These are phyloP conservation scores for Globisporangium barbulae DNA, from an alignment of 352 stramenopile species.

Conservation along the genomic window DNA sequence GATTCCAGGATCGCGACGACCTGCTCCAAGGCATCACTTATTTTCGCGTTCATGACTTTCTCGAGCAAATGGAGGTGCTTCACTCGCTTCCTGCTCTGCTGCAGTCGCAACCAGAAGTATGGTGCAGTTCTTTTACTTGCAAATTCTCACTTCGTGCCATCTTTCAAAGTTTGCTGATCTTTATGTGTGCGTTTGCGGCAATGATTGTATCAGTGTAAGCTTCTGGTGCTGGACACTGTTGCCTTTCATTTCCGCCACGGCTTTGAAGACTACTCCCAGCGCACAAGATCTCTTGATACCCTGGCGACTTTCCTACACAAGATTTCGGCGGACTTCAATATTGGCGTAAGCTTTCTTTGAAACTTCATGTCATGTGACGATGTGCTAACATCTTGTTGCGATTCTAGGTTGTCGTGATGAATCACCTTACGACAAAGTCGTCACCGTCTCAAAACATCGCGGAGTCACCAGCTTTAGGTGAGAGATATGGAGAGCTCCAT, in stretches of 20 bases:
- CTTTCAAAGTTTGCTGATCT: not conserved
- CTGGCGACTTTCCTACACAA: conserved; percentile 69
- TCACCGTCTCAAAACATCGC: conserved; percentile 11
- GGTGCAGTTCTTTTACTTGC: not conserved
- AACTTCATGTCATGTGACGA: no score
- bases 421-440: conserved; percentile 69
- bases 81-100: conserved; percentile 70
- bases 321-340: conserved; percentile 48
- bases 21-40: conserved; percentile 79
- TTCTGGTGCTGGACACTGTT: conserved; percentile 92
- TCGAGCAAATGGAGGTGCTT: conserved; percentile 88
- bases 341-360: conserved; percentile 32
- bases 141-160: no score
- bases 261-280: conserved; percentile 69
- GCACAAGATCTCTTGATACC: conserved; percentile 62
- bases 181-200: not conserved
- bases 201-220: conserved; percentile 51
- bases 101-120: conserved; percentile 28
- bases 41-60: conserved; percentile 83
- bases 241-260: conserved; percentile 93
- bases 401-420: conserved; percentile 56
- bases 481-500: not conserved
- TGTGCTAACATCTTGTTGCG: no score
- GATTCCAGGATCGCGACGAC: conserved; percentile 58
- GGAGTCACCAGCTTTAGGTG: conserved; percentile 32